Conservation (phyloP, 2,329 filamentous ascomycete genomes). For the Clonostachys rosea region DNA sequence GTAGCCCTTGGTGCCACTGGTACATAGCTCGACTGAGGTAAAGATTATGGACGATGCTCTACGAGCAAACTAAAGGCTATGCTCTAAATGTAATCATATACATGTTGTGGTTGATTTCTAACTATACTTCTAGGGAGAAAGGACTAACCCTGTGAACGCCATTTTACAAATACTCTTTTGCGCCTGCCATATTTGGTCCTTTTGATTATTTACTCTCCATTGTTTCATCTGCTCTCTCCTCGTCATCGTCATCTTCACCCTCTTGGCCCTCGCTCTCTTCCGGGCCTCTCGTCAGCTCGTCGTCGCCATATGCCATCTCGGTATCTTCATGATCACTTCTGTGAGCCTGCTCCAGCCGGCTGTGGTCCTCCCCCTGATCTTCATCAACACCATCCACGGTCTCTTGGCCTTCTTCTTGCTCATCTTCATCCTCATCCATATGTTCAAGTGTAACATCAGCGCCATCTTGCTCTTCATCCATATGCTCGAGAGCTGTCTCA, state of each 20-base stretch:
- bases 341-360: background rate
- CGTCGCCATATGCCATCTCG: constrained; percentile 8
- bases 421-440: constrained; percentile 3
- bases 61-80: no score
- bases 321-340: constrained; percentile 9
- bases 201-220: background rate
- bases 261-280: constrained; percentile 7
- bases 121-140: no score
- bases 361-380: constrained; percentile 5
- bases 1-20: no score
- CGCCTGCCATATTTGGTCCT: no score
- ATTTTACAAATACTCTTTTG: no score
- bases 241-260: constrained; percentile 5
- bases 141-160: no score
- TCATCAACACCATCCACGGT: constrained; percentile 8
- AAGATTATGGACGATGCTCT: no score
- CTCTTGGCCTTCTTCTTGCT: constrained; percentile 5
- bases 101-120: no score
- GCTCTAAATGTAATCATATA: no score
- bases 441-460: constrained; percentile 1
- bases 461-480: constrained; percentile 5
- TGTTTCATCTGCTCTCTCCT: constrained; percentile 8
- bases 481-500: constrained; percentile 9
- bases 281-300: constrained; percentile 7
- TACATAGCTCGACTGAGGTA: no score